Base-by-base conservation (phyloP, 192 early-diverging fungal genomes). In the Neocallimastix lanati region DNA sequence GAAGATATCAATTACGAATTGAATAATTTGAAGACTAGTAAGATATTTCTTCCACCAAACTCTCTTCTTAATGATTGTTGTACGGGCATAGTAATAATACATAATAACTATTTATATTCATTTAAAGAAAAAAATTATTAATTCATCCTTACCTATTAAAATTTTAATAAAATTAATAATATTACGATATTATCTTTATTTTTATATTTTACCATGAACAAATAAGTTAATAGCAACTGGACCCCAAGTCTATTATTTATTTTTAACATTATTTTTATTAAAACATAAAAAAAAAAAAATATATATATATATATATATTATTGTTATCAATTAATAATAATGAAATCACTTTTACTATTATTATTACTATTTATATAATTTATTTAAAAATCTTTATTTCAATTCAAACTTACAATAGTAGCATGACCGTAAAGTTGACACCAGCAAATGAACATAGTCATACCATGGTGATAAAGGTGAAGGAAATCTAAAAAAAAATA, bases 21-120 rank as follows among this genome's bases (percentile, higher is more conserved):
- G 96, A 78, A 86, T 82, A 80, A 97, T 97, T 86, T 97, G 96
- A 79, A 94, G 83, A 28, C 93, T 93, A 33, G 96, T 97, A 37
- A 97, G 86, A 83, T 94, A 93, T 86, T 94, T 91, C 86, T 96
- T 96, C 95, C 94, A 97, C 94, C 95, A 96, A 80, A 93, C 50
- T 67, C 50, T 67, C 50, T 67, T 67, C 50, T 67, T 67, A 67
- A 67, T 67, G 11, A 67, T 86, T 76, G 92, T 92, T 14, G 93
- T 91, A 79, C 90, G 91, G 86, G 91, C 92, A 85, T 94, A 94
- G 86, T 93, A 94, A 83, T 92, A 93, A 87, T 94, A 94, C 50
- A 67, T 67, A 9, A 67, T 67, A n/a, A 67, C 50, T 67, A 67
- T 67, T n/a, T 33, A 33, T 33, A 33, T 33, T 6, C 11, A 33